Percentiles rank a stretch among this genome's conserved stretches.
Conservation (phyloP, 1,284 basidiomycete species). For the Fomitopsis schrenkii region DNA sequence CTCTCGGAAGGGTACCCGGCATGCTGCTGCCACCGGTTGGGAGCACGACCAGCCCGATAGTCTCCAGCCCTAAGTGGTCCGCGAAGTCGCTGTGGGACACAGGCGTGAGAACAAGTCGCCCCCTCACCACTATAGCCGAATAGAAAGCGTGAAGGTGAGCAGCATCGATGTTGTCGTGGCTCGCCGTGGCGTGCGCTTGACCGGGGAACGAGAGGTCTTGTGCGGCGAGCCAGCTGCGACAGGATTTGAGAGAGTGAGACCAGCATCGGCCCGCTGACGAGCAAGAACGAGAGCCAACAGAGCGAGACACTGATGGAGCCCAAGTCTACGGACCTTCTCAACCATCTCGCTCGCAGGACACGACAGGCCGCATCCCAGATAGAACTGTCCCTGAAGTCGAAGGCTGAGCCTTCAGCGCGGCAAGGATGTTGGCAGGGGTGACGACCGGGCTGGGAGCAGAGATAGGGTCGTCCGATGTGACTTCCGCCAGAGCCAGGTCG, state of each 20-base stretch:
- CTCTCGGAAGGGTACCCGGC: conserved; percentile 33
- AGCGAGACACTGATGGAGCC: conserved; percentile 67
- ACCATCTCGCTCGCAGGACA: conserved; percentile 57
- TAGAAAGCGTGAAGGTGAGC: conserved; percentile 65
- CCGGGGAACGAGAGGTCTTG: conserved; percentile 37
- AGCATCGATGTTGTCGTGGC: conserved; percentile 42
- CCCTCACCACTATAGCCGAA: conserved; percentile 47
- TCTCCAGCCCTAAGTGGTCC: conserved; percentile 69
- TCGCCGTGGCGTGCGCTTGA: conserved; percentile 41
- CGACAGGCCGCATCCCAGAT: conserved; percentile 3
- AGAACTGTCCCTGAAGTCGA: conserved; percentile 31
- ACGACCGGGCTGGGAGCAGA: conserved; percentile 41
- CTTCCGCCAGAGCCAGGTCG: conserved; percentile 46
- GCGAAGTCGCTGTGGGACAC: conserved; percentile 73
- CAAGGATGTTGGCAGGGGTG: conserved; percentile 59
- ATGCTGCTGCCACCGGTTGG: conserved; percentile 24
- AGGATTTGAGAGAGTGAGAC: conserved; percentile 43
- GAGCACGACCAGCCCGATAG: conserved; percentile 57
- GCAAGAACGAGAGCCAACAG: conserved; percentile 63
- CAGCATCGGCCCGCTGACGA: conserved; percentile 53
- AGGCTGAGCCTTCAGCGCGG: conserved; percentile 64
- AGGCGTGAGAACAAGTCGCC: conserved; percentile 51
- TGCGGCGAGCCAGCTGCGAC: conserved; percentile 26
- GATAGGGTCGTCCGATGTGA: conserved; percentile 32
- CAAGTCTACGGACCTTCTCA: conserved; percentile 59